Percentiles rank a stretch among this genome's conserved stretches.
These are phyloP conservation scores for Paecilomyces niveus DNA, from an alignment of 2,329 filamentous ascomycete genomes.

Conservation along the genomic window DNA sequence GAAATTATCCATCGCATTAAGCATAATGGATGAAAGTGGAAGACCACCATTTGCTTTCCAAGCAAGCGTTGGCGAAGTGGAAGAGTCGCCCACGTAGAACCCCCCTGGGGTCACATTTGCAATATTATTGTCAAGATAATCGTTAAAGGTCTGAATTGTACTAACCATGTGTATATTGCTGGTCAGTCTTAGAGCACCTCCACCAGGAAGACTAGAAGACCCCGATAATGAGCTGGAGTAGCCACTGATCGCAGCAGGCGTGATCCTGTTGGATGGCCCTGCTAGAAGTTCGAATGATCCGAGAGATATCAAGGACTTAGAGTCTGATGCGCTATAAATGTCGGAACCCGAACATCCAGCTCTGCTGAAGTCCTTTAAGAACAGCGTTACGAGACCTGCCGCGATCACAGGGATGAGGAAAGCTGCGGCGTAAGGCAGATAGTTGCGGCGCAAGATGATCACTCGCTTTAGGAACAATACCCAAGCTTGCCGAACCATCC, in stretches of 20 bases:
- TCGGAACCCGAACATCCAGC: slow-evolving; percentile 45
- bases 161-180: slow-evolving; percentile 49
- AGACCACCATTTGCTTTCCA: slow-evolving; percentile 62
- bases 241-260: slow-evolving; percentile 13
- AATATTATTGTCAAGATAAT: slow-evolving; percentile 56
- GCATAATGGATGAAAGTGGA: slow-evolving; percentile 43
- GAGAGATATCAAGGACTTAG: slow-evolving; percentile 21
- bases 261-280: slow-evolving; percentile 27
- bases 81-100: slow-evolving; percentile 63
- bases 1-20: slow-evolving; percentile 61
- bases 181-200: slow-evolving; percentile 26
- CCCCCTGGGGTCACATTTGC: slow-evolving; percentile 68
- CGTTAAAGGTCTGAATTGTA: slow-evolving; percentile 60
- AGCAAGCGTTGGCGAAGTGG: slow-evolving; percentile 57
- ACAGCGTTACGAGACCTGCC: slow-evolving; percentile 70
- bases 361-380: slow-evolving; percentile 53
- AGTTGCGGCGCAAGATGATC: slow-evolving; percentile 71
- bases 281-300: slow-evolving; percentile 26
- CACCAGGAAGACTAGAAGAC: slow-evolving; percentile 21
- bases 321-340: slow-evolving; percentile 12
- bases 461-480: slow-evolving; percentile 73
- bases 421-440: slow-evolving; percentile 66
- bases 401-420: slow-evolving; percentile 72
- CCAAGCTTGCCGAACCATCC: slow-evolving; percentile 61
- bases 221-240: slow-evolving; percentile 8